These are phyloP conservation scores for Glycine tomentella DNA, from an alignment of 306 rosid species.

Conservation along the genomic window DNA sequence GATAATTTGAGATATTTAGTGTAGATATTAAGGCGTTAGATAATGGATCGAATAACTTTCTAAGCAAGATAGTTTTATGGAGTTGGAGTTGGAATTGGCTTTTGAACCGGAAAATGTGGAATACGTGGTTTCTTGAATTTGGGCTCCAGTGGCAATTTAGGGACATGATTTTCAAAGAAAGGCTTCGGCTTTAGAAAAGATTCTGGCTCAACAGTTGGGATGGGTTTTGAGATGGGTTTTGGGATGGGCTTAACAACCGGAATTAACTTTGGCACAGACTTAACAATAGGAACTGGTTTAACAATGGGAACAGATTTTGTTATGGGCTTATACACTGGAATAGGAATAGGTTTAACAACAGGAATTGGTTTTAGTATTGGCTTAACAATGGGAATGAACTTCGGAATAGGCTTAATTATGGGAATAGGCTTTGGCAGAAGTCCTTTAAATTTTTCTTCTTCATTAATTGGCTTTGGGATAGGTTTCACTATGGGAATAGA, in stretches of 20 bases:
- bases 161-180: conserved; percentile 18
- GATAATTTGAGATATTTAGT: neutral
- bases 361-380: neutral
- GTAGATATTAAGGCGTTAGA: neutral
- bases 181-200: neutral
- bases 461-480: neutral
- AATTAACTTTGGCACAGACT: neutral
- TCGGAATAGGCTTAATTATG: neutral
- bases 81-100: conserved; percentile 13
- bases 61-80: neutral
- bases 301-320: neutral
- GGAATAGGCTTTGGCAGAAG: neutral
- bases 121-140: conserved; percentile 16
- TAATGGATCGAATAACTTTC: neutral
- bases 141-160: conserved; percentile 35
- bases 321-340: neutral
- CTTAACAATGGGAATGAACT: no score
- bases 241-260: neutral
- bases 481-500: neutral
- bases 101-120: conserved; percentile 31
- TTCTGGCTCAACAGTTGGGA: no score
- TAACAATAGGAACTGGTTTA: neutral
- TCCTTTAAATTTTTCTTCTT: neutral
- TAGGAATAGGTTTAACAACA: neutral
- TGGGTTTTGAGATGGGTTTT: no score